Base-by-base conservation (phyloP, 2,329 filamentous ascomycete genomes). In the Tolypocladium inflatum region DNA sequence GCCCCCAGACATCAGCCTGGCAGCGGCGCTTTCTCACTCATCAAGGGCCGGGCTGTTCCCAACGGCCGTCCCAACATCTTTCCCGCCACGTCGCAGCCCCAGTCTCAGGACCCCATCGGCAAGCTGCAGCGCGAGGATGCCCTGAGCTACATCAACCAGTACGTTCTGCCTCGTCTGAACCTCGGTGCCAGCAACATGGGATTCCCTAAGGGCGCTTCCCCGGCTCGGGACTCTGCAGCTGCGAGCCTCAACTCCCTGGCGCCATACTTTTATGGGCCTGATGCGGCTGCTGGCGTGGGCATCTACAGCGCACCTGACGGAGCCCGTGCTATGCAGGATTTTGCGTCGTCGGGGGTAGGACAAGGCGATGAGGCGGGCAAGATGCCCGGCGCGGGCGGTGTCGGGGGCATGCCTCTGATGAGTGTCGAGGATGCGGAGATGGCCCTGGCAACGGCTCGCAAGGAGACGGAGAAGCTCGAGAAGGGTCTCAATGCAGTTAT, bases 91-190 rank as follows among this genome's bases (percentile, higher is more conserved):
- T 67, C 74, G 2, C 75, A 76, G 54, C 74, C 75, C 7, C 78
- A 78, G 58, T 71, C 76, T 1, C 77, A 80, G 59, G 84, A 87
- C 63, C 82, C 84, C 1, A 78, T 86, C 33, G 79, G 79, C 62
- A 87, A 87, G 73, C 83, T 87, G 63, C 83, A 85, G 68, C 80
- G 83, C 15, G 84, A 87, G 63, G 84, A 87, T 65, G 83, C 83
- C 0, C 79, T 88, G 45, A 81, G 80, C 68, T 87, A 86, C 70
- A 86, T 88, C 70, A 87, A 88, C 68, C 84, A 88, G 69, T 86
- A 85, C 62, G 82, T 88, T 2, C 74, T 87, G 39, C 84, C 85
- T 21, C 78, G 80, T 4, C 74, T 84, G 19, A 83, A 82, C 62
- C 73, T 83, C 2, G 78, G 78, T 43, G 76, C 74, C 35, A 75